A percentile compares a stretch with the other conserved stretches of the same genome.
Evolutionary conservation across 2,329 filamentous ascomycete species (phyloP).

Genomic region (Kalmusia sp.): DNA sequence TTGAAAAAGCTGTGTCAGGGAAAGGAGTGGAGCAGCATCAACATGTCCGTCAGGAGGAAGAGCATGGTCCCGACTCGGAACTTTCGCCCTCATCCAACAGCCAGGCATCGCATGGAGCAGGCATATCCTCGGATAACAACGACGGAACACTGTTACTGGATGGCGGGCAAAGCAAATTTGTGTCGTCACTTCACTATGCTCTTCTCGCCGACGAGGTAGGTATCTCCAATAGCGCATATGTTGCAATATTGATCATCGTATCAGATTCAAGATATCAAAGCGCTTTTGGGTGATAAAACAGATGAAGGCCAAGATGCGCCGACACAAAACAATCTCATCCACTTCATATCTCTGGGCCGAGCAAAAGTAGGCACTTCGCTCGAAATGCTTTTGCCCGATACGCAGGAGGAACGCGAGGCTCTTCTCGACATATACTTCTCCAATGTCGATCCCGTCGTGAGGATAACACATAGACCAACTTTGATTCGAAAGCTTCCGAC

Average conservation of each 20-base stretch:
- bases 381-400: slow-evolving; percentile 36
- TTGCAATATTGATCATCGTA: neutral
- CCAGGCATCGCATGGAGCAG: slow-evolving; percentile 40
- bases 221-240: neutral
- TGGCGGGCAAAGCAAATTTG: slow-evolving; percentile 47
- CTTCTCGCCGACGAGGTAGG: slow-evolving; percentile 48
- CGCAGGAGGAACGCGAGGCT: slow-evolving; percentile 37
- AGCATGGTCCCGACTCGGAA: slow-evolving; percentile 27
- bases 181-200: slow-evolving; percentile 49
- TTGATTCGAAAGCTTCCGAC: slow-evolving; percentile 34
- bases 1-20: slow-evolving; percentile 42
- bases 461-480: slow-evolving; percentile 44
- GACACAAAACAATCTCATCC: slow-evolving; percentile 38
- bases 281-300: slow-evolving; percentile 39
- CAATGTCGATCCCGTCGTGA: slow-evolving; percentile 47
- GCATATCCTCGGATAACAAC: slow-evolving; percentile 44
- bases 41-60: slow-evolving; percentile 25
- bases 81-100: slow-evolving; percentile 41
- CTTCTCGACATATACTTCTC: slow-evolving; percentile 44
- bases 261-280: slow-evolving; percentile 49
- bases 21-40: slow-evolving; percentile 16
- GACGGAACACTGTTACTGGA: slow-evolving; percentile 47
- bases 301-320: slow-evolving; percentile 39
- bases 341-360: slow-evolving; percentile 41
- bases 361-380: slow-evolving; percentile 35